Evolutionary conservation across 805 yeast species (phyloP), one percentile per base, ranked within the genome.

Genomic region (Kregervanrija delftensis): DNA sequence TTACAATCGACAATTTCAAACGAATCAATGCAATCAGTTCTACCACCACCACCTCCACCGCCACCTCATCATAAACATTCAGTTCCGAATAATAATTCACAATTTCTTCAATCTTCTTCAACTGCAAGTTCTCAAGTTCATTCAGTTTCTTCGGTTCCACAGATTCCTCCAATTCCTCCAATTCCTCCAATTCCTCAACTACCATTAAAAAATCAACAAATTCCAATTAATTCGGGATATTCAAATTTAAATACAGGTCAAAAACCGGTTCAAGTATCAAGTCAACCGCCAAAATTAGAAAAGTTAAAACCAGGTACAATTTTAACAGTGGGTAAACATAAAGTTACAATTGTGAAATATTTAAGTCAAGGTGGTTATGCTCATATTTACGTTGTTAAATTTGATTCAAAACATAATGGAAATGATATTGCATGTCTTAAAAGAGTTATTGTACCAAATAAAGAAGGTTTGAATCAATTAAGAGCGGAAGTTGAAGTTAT

Each of bases 401-500:
- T 85, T 14, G 71, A 74, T 28, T 89, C 89, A 6, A 69, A 76
- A 3, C 77, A 77, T 48, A 69, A 74, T 12, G 79, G 77, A 14
- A 63, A 72, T 41, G 64, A 63, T 44, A 63, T 72, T 11, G 96
- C 91, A 5, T 93, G 98, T 61, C 71, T 93, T 56, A 93, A 93
- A 64, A 75, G 99, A 50, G 98, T 93, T n/a, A 83, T 83, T 31
- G 99, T 93, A 3, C 97, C 97, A 4, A 88, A 84, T 60, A 93
- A 93, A 64, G 76, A 80, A 56, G 85, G 84, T 42, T 72, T 93
- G 60, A 87, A 86, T 55, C 75, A 83, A 17, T 69, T 93, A 41
- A 71, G 98, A 49, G 96, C 95, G 35, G 99, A 93, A 63, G 99
- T 93, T 12, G 98, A 93, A 60, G 95, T 97, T 11, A 91, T 93